phyloP scores from a whole-genome alignment of 2,329 filamentous ascomycete genomes.

The Xylariaceae sp. region DNA sequence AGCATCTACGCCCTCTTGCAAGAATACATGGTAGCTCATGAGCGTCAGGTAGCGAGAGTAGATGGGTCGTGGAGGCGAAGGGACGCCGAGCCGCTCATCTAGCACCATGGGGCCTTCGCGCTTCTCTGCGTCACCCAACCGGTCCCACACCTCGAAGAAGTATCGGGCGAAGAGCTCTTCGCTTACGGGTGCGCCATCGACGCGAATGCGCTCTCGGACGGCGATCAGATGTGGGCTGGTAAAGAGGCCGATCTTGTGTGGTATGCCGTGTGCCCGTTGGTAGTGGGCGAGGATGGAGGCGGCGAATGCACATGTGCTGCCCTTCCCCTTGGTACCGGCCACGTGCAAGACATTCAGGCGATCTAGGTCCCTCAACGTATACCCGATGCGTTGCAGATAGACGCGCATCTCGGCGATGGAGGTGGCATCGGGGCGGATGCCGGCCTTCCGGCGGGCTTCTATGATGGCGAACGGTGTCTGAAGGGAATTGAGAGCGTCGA shows the following conservation, averaged over 20 bases:
- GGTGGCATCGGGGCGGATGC: conserved; percentile 71
- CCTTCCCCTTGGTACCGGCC: conserved; percentile 80
- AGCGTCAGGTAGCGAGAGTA: conserved; percentile 67
- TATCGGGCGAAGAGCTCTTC: conserved; percentile 67
- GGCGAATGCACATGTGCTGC: conserved; percentile 73
- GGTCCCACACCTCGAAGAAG: conserved; percentile 73
- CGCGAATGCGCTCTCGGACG: conserved; percentile 71
- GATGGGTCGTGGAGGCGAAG: conserved; percentile 55
- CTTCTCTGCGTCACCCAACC: conserved; percentile 49
- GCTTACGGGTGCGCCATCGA: conserved; percentile 64
- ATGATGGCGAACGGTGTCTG: conserved; percentile 87
- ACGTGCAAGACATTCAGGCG: conserved; percentile 73
- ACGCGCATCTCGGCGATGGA: conserved; percentile 80
- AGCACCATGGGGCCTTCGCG: conserved; percentile 35
- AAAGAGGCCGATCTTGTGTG: conserved; percentile 65
- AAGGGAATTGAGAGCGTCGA: conserved; percentile 84
- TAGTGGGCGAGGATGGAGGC: conserved; percentile 66
- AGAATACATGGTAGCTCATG: conserved; percentile 57
- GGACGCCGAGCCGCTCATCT: conserved; percentile 40
- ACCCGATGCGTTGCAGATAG: conserved; percentile 80
- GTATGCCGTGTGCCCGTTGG: conserved; percentile 44
- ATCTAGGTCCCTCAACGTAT: conserved; percentile 65
- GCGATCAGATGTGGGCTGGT: conserved; percentile 73
- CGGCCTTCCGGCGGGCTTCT: conserved; percentile 77
- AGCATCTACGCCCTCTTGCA: conserved; percentile 66